Base-by-base conservation (phyloP, 176 grass and related monocot species). In the Oryza meridionalis region DNA sequence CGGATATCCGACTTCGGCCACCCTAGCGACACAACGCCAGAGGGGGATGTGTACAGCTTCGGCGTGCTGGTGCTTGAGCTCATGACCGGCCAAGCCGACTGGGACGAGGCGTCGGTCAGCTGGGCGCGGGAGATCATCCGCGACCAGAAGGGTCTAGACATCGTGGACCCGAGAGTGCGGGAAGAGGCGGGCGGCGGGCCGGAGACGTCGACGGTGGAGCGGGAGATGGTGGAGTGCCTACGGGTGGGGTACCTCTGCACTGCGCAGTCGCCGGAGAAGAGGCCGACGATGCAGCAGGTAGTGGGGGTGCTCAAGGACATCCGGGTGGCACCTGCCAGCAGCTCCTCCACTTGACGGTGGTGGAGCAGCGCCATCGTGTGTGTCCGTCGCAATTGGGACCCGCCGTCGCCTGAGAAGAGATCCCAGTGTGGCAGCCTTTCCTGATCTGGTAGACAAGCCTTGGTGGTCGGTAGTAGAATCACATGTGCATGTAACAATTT, bases 261-360 rank as follows among this genome's bases (percentile, higher is more conserved):
- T 29, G 91, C 95, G 26, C 90, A 84, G n/a, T 70, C 82, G 27
- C 90, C 91, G 32, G 95, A 95, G 27, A 98, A 95, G 89, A 31
- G 95, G 67, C 95, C 92, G 49, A 86, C 92, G 68, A 98, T 98
- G 91, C 95, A 93, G 86, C 95, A 98, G 84, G 95, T 95, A 0
- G 91, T 98, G 5, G 95, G 92, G 2, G 84, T 98, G 65, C 90
- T 98, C 66, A 98, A 98, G 82, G 95, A 95, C 82, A 82, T 98
- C 67, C 71, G 86, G 25, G 27, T 79, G 9, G 58, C 76, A 2
- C 45, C 75, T 26, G 59, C 74, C 24, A 25, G 13, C 35, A 26
- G 6, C 51, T 0, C 70, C 33, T 35, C 65, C 66, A 21, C 37
- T 42, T 58, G 33, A 84, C 71, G 72, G 29, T 24, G 42, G 42